Evolutionary conservation across 352 stramenopile genomes (phyloP), one percentile per base, ranked within the genome.

Genomic region (Thraustochytrium sp.): DNA sequence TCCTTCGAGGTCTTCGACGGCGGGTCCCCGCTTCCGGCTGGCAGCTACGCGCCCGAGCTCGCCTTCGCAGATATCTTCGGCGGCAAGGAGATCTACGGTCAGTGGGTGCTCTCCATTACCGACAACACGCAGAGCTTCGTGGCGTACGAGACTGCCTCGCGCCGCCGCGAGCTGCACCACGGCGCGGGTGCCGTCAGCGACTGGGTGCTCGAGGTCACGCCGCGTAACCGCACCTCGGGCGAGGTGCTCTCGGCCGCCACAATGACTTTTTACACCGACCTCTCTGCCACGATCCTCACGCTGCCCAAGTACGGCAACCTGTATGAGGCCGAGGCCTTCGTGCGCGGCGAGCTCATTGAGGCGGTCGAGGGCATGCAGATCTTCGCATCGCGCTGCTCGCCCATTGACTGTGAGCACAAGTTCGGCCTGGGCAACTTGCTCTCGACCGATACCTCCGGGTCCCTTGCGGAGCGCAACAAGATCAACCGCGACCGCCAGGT

Each of bases 271-370:
- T 77, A 62, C 26, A 61, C 84, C 21, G 75, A 84, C 31, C 2
- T 76, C 18, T 84, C 61, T 23, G 75, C 55, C 23, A 80, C 61
- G 21, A 54, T 84, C 26, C 31, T 84, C 21, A 83, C 75, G n/a
- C 59, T 84, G 31, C 75, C 75, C 1, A 73, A 84, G 36, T 84
- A 84, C 59, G 75, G 75, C 29, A 84, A 46, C 23, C 59, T 84
- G 21, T 84, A 84, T 26, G 61, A 84, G n/a, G 53, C 55, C 0
- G 75, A 84, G 29, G 40, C 55, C 2, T 75, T 51, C 31, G 40
- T 80, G 23, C 18, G 31, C 13, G 61, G 61, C 31, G 61, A 73
- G 55, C 61, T 75, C 29, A 76, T 84, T 26, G 55, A 73, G 44
- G 75, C 75, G 8, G 36, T 46, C n/a, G 61, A 38, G n/a, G 75